phyloP scores from a whole-genome alignment of 2,329 filamentous ascomycete genomes.

The Clarireedia hainanense region DNA sequence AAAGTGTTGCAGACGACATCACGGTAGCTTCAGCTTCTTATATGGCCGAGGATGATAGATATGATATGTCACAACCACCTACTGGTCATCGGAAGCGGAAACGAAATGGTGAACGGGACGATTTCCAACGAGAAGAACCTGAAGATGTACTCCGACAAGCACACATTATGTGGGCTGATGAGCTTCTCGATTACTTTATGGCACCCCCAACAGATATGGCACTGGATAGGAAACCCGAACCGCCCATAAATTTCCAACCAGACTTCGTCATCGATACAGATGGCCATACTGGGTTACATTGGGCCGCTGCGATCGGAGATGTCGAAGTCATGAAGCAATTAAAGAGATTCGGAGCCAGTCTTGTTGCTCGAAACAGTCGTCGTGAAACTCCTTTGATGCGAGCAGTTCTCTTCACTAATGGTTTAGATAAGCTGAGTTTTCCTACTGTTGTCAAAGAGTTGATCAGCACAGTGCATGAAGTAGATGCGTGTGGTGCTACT shows the following conservation, averaged over 20 bases:
- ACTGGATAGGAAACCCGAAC: slow-evolving; percentile 58
- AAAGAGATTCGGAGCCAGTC: slow-evolving; percentile 68
- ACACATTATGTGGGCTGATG: slow-evolving; percentile 85
- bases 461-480: slow-evolving; percentile 68
- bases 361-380: slow-evolving; percentile 60
- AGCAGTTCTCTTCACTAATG: slow-evolving; percentile 93
- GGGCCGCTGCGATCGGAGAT: slow-evolving; percentile 97
- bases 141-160: slow-evolving; percentile 67
- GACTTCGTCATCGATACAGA: slow-evolving; percentile 92
- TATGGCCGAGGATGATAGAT: slow-evolving; percentile 73
- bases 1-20: slow-evolving; percentile 68
- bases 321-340: slow-evolving; percentile 85
- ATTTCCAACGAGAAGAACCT: slow-evolving; percentile 44
- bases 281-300: slow-evolving; percentile 87
- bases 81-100: slow-evolving; percentile 69
- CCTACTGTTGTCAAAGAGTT: slow-evolving; percentile 76
- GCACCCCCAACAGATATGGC: slow-evolving; percentile 56
- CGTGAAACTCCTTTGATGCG: slow-evolving; percentile 93
- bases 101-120: slow-evolving; percentile 46
- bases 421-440: slow-evolving; percentile 89
- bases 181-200: slow-evolving; percentile 93
- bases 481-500: slow-evolving; percentile 75
- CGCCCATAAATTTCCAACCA: slow-evolving; percentile 78
- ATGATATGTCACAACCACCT: slow-evolving; percentile 59
- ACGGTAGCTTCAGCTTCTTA: slow-evolving; percentile 80